Percentiles rank a stretch among this genome's conserved stretches.
These are phyloP conservation scores for Trametes cingulata DNA, from an alignment of 768 basidiomycete species.

Conservation along the genomic window DNA sequence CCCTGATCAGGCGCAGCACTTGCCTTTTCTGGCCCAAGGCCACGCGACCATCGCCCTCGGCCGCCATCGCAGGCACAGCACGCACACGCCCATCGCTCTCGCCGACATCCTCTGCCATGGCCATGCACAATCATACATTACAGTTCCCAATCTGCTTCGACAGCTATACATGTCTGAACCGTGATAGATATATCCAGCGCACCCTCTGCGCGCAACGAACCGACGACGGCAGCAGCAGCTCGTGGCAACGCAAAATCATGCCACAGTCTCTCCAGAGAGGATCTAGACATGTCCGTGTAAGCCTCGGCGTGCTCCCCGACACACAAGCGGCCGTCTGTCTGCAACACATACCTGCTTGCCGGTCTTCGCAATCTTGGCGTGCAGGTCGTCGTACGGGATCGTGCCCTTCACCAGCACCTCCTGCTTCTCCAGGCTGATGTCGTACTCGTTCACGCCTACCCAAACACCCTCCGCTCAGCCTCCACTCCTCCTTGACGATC, in stretches of 20 bases:
- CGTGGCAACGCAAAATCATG: slow-evolving; percentile 26
- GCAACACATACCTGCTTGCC: slow-evolving; percentile 73
- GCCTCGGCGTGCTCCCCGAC: background rate
- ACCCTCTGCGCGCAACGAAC: too few relatives aligned
- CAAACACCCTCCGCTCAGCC: background rate
- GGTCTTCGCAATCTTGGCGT: slow-evolving; percentile 83
- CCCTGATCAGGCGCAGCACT: background rate
- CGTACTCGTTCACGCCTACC: slow-evolving; percentile 56
- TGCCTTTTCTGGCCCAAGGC: background rate
- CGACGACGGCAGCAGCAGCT: too few relatives aligned
- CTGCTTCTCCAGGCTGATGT: slow-evolving; percentile 67
- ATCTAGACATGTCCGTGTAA: slow-evolving; percentile 32
- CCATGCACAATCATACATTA: too few relatives aligned
- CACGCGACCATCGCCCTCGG: too few relatives aligned
- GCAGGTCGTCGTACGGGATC: slow-evolving; percentile 62
- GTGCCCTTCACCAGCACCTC: slow-evolving; percentile 67
- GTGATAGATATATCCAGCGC: too few relatives aligned
- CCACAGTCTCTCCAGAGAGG: slow-evolving; percentile 48
- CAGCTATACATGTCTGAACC: too few relatives aligned
- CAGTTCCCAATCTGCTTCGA: too few relatives aligned
- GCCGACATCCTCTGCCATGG: too few relatives aligned
- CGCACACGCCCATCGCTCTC: too few relatives aligned
- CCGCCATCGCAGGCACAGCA: too few relatives aligned
- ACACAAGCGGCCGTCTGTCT: background rate
- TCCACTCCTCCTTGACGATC: background rate